Evolutionary conservation across 257 asterid genomes (phyloP).

Genomic region (Paraleonurus japonicus): DNA sequence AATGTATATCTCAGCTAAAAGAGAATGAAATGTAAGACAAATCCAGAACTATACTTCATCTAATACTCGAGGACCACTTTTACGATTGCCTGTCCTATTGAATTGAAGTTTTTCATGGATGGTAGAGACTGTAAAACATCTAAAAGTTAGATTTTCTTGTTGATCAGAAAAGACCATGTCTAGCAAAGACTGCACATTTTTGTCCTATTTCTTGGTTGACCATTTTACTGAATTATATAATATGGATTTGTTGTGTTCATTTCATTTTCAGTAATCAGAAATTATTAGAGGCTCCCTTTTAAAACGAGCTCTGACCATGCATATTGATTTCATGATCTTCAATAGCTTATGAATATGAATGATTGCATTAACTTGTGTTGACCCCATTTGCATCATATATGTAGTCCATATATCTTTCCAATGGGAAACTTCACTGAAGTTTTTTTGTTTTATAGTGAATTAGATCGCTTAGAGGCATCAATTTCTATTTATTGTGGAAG

Average conservation of each 20-base stretch:
- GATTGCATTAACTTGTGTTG: slow-evolving; percentile 9
- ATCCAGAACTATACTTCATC: slow-evolving; percentile 18
- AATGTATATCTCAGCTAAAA: slow-evolving; percentile 81
- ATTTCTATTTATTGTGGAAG: neutral
- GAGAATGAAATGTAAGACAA: slow-evolving; percentile 93
- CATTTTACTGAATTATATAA: neutral
- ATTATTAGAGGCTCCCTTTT: neutral
- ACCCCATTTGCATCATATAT: neutral
- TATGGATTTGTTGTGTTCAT: neutral
- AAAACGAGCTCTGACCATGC: neutral
- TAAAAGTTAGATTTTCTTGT: neutral
- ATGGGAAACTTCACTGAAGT: no score
- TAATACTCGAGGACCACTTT: slow-evolving; percentile 15
- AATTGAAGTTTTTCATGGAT: slow-evolving; percentile 4
- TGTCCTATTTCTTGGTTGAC: neutral
- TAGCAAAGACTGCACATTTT: neutral
- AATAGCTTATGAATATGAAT: neutral
- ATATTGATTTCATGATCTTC: neutral
- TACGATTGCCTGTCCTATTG: neutral
- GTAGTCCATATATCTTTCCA: neutral
- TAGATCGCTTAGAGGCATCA: neutral
- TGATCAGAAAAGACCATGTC: slow-evolving; percentile 8
- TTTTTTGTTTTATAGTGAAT: neutral
- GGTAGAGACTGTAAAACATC: neutral
- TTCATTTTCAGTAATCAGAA: neutral